phyloP scores from a whole-genome alignment of 2,329 filamentous ascomycete species.

The Penicillium capsulatum region DNA sequence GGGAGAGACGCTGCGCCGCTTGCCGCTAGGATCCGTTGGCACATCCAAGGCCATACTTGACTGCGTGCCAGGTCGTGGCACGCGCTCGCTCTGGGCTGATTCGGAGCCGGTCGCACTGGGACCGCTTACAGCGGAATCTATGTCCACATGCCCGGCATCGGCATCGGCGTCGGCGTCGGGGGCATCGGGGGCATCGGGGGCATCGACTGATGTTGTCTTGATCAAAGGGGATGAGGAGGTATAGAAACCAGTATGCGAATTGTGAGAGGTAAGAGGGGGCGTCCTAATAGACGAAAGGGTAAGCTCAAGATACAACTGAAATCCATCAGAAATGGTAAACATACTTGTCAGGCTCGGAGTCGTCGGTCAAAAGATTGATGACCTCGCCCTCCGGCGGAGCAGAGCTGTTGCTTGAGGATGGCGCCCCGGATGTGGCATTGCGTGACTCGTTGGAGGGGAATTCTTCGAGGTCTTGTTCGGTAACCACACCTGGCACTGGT shows the following conservation, averaged over 20 bases:
- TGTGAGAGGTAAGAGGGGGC: slow-evolving; percentile 53
- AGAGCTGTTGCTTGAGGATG: slow-evolving; percentile 24
- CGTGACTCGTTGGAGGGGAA: slow-evolving; percentile 25
- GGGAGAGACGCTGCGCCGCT: slow-evolving; percentile 63
- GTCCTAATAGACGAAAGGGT: slow-evolving; percentile 20
- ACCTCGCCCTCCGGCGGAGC: slow-evolving; percentile 20
- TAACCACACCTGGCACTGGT: slow-evolving; percentile 20
- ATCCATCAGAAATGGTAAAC: slow-evolving; percentile 4
- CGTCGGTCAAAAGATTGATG: slow-evolving; percentile 33
- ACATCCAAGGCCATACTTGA: slow-evolving; percentile 29
- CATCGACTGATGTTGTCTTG: slow-evolving; percentile 51
- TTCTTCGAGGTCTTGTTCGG: slow-evolving; percentile 20
- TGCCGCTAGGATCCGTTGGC: slow-evolving; percentile 34
- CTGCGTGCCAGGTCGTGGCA: slow-evolving; percentile 25
- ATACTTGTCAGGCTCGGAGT: slow-evolving; percentile 42
- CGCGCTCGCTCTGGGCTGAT: slow-evolving; percentile 41
- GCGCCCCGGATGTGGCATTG: slow-evolving; percentile 20
- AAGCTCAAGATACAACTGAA: background rate
- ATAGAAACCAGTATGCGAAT: slow-evolving; percentile 64
- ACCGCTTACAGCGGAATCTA: slow-evolving; percentile 28
- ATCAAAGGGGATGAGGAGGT: slow-evolving; percentile 66
- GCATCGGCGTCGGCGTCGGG: slow-evolving; percentile 40
- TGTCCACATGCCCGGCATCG: slow-evolving; percentile 25
- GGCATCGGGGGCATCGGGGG: slow-evolving; percentile 38
- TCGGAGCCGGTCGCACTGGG: slow-evolving; percentile 36